Conservation (phyloP, 164 flowering plant species). For the Nelumbo lutea region DNA sequence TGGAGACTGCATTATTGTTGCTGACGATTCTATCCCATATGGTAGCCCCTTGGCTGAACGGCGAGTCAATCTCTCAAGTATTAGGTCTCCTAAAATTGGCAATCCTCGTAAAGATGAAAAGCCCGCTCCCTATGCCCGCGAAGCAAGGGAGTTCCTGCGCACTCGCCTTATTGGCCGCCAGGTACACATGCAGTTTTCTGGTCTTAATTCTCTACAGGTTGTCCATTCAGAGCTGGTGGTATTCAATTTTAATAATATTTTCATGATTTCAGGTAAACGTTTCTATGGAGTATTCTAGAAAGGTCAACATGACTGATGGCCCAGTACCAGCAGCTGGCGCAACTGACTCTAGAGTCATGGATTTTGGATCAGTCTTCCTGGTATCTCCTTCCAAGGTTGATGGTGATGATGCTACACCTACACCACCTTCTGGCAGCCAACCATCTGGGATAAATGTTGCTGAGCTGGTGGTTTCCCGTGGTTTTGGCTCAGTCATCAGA, state of each 20-base stretch:
- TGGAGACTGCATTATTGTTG: constrained; percentile 91
- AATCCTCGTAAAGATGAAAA: constrained; percentile 85
- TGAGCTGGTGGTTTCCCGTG: constrained; percentile 77
- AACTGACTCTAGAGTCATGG: constrained; percentile 84
- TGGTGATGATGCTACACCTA: constrained; percentile 44
- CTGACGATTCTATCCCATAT: constrained; percentile 84
- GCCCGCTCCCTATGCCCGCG: constrained; percentile 89
- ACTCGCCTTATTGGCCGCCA: constrained; percentile 81
- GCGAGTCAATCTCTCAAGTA: constrained; percentile 91
- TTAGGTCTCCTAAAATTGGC: constrained; percentile 82
- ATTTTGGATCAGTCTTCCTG: constrained; percentile 92
- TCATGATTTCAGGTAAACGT: constrained; percentile 59
- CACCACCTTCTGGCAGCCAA: constrained; percentile 39
- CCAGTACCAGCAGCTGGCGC: constrained; percentile 38
- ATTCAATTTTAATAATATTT: neutral
- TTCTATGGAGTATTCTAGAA: constrained; percentile 94
- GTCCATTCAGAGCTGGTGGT: neutral
- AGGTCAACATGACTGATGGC: constrained; percentile 59
- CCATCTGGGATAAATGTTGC: constrained; percentile 65
- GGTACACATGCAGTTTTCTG: constrained; percentile 30
- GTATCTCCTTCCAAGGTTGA: constrained; percentile 51
- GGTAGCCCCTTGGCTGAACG: constrained; percentile 91
- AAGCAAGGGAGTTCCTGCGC: constrained; percentile 83
- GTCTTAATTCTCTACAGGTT: neutral
- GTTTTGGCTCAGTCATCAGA: constrained; percentile 74